Base-by-base conservation (phyloP, 306 rosid genomes). In the Acacia melanoxylon region DNA sequence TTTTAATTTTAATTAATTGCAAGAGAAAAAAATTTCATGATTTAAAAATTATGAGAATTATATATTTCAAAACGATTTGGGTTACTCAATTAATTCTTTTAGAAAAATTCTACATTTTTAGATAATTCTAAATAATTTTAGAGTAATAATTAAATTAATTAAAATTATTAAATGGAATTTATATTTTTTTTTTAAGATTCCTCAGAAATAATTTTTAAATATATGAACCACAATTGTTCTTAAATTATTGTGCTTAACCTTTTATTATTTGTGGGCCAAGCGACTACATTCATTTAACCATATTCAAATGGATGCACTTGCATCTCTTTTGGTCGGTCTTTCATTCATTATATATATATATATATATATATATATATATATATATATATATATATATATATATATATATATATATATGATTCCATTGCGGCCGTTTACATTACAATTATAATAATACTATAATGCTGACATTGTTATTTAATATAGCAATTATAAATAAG, bases 231-330 rank as follows among this genome's bases (percentile, higher is more conserved):
- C 33, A 61, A 11, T 4, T 61, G 2, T 11, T 10, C 66, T 61
- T 61, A 24, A 61, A 61, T 61, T 24, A 62, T 62, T 62, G 68
- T 31, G 1, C 10, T 63, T 63, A 63, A 66, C 71, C 22, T 10
- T 51, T 16, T 10, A 17, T 27, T 29, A 1, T 20, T n/a, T 68
- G 45, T n/a, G 15, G 46, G 62, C 1, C 12, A 40, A n/a, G 31
- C 75, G 85, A 20, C 84, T 77, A 74, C 37, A 68, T 85, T 62
- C 91, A 54, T 41, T 51, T 73, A 51, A 80, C 72, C 78, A 54
- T 42, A 3, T 72, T 48, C 48, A 31, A 56, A 56, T 24, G 37
- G 68, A 40, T 37, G 68, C 79, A 10, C 54, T 70, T 70, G 77
- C 77, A 40, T 15, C 40, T 25, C 59, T 33, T 37, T 37, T 66